Base-by-base conservation (phyloP, 164 flowering plant genomes). In the Chimonanthus praecox region DNA sequence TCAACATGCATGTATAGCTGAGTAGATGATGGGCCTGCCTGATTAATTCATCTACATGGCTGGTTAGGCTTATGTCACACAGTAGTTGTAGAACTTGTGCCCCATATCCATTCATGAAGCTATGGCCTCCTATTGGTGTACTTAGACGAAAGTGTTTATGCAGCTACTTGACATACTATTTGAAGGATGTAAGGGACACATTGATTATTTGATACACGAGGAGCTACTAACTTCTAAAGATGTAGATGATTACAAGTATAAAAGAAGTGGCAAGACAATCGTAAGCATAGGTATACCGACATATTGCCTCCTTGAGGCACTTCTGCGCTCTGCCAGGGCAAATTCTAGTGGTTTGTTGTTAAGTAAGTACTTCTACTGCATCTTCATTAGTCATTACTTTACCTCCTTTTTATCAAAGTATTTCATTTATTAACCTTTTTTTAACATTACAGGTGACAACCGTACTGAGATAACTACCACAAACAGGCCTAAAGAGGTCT, bases 201-300 rank as follows among this genome's bases (percentile, higher is more conserved):
- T 95, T 15, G 89, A 86, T 81, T 47, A 15, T 43, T 67, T 91
- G 84, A 84, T 85, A 65, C 71, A 81, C 44, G 88, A 89, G 73
- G 97, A 95, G 70, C 67, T 87, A 71, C 88, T 94, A 78, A 83
- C 85, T 7, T 49, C 79, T 2, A 73, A 83, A 77, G 99, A 92
- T 80, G 76, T 94, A 69, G 92, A 91, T 81, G 87, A 88, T 74
- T 85, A 85, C 33, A 90, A 86, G 69, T 83, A 86, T 45, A 80
- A 72, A 64, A 85, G 83, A 74, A 84, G 80, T 58, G 81, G 83
- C 47, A 75, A 75, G 69, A 73, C 75, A 75, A 81, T 90, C 5
- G 73, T 90, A 50, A 82, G 84, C 76, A 71, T 85, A n/a, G 97
- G 99, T 46, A 80, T 94, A 71, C 97, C 90, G 15, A 90, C 99